Evolutionary conservation across 345 rosid species (phyloP).

Genomic region (Gossypium sturtianum): DNA sequence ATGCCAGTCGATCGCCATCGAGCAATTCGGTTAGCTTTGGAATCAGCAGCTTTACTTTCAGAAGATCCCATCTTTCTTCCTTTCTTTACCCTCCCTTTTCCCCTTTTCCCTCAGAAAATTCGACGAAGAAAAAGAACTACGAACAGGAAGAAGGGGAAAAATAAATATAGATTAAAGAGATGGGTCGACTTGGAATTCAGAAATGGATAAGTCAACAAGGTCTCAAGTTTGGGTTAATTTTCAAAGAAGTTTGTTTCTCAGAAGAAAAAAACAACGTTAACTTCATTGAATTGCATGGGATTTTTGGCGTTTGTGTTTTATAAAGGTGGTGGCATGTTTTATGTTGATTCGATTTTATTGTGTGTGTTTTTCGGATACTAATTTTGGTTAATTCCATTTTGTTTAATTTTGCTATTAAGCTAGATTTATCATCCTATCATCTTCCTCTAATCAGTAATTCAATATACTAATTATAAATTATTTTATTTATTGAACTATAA

Average conservation of each 20-base stretch:
- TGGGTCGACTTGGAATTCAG: background rate
- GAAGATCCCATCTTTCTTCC: conserved; percentile 67
- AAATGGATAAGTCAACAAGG: background rate
- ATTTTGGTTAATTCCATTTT: background rate
- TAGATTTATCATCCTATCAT: background rate
- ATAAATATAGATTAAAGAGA: background rate
- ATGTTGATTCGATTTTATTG: background rate
- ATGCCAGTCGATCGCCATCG: conserved; percentile 98
- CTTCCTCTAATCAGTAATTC: background rate
- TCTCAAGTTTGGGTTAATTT: background rate
- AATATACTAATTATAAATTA: too few relatives aligned
- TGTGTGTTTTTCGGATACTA: background rate
- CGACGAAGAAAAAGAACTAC: background rate
- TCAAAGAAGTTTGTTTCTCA: background rate
- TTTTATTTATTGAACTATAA: too few relatives aligned
- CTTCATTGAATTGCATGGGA: background rate
- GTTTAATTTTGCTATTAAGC: background rate
- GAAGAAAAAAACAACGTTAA: background rate
- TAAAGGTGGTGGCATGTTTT: background rate
- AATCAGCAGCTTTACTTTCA: conserved; percentile 58
- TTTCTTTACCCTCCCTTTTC: background rate
- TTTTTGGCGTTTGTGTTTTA: background rate
- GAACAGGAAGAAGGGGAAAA: too few relatives aligned
- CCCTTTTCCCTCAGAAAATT: background rate
- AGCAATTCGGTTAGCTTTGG: conserved; percentile 58